Evolutionary conservation across 148 eudicot genomes (phyloP).

Genomic region (Simmondsia chinensis): DNA sequence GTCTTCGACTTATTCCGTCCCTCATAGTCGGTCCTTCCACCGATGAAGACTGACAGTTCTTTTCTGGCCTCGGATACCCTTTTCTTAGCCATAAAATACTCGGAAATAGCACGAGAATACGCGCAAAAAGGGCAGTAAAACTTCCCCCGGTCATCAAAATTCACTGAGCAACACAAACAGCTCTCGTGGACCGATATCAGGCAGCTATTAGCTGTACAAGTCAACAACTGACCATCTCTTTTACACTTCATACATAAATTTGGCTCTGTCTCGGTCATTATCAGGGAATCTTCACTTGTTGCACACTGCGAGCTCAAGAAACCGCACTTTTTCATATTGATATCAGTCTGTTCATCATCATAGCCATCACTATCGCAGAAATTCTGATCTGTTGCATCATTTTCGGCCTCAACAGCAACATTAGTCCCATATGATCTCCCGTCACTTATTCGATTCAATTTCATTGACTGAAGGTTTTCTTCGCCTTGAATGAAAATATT

Average conservation of each 20-base stretch:
- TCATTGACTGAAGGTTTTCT: too few species aligned
- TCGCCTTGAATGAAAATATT: too few species aligned
- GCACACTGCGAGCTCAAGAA: conserved; percentile 39
- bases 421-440: conserved; percentile 1
- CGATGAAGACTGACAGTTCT: conserved; percentile 40
- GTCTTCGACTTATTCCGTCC: too few species aligned
- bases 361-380: conserved; percentile 18
- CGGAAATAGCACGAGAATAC: conserved; percentile 54
- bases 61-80: conserved; percentile 30
- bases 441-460: conserved; percentile 10
- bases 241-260: conserved; percentile 62
- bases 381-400: background rate
- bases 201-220: conserved; percentile 46
- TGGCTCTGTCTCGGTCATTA: conserved; percentile 27
- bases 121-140: conserved; percentile 84
- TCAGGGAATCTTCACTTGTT: conserved; percentile 28
- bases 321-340: conserved; percentile 22
- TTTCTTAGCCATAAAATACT: conserved; percentile 37
- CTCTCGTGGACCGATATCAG: conserved; percentile 54
- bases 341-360: conserved; percentile 17
- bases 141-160: conserved; percentile 38
- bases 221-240: conserved; percentile 49
- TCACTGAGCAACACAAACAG: conserved; percentile 44
- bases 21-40: conserved; percentile 23
- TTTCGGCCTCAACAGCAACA: background rate